A percentile compares a stretch with the other conserved stretches of the same genome.
Evolutionary conservation across 352 stramenopile genomes (phyloP).

Genomic region (Pythium sukuiense): DNA sequence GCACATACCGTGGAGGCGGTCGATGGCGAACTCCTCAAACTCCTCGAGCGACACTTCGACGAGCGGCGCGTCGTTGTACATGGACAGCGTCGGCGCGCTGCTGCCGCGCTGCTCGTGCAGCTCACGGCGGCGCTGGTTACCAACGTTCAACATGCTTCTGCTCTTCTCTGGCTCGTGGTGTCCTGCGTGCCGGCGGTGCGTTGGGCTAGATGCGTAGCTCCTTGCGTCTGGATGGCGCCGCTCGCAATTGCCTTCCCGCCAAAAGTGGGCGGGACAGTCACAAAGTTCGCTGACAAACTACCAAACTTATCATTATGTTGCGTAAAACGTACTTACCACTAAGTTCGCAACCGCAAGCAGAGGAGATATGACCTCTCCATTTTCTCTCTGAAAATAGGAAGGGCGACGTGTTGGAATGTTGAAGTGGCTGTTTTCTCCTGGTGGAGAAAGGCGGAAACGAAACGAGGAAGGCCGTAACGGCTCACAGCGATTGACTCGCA

Average conservation of each 20-base stretch:
- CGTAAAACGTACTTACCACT: constrained; percentile 8
- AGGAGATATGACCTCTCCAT: constrained; percentile 9
- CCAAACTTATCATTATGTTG: too few species aligned
- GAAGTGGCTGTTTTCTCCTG: constrained; percentile 21
- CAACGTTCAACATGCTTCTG: constrained; percentile 77
- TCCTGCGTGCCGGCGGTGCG: not conserved
- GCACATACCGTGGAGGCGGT: constrained; percentile 87
- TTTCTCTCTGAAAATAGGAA: not conserved
- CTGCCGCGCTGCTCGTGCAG: constrained; percentile 41
- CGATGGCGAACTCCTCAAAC: constrained; percentile 98
- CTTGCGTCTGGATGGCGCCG: constrained; percentile 6
- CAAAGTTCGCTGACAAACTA: constrained; percentile 17
- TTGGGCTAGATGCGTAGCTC: not conserved
- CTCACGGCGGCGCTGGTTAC: constrained; percentile 59
- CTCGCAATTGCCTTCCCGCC: constrained; percentile 32
- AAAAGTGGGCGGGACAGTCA: constrained; percentile 25
- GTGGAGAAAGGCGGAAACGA: not conserved
- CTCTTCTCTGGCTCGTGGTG: not conserved
- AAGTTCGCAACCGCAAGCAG: constrained; percentile 5
- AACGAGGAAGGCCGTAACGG: constrained; percentile 2
- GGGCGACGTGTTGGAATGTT: constrained; percentile 22
- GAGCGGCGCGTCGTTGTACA: constrained; percentile 94
- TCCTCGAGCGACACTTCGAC: constrained; percentile 97
- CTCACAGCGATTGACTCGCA: not conserved
- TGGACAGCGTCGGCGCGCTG: constrained; percentile 74